A percentile compares a stretch with the other conserved stretches of the same genome.
Evolutionary conservation across 768 basidiomycete species (phyloP).

Genomic region (Mycena galericulata): DNA sequence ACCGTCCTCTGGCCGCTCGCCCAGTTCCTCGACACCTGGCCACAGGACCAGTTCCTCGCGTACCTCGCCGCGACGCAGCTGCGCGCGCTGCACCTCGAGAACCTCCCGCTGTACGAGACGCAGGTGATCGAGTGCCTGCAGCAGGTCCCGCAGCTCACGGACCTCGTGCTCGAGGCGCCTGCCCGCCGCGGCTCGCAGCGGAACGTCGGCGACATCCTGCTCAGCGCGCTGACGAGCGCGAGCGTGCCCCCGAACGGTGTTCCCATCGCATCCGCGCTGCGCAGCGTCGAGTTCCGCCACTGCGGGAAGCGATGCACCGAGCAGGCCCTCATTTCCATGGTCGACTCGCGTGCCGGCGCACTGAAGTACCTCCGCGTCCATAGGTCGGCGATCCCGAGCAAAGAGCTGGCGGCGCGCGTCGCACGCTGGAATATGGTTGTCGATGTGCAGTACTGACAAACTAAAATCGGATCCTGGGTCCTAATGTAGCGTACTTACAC

Average conservation of each 20-base stretch:
- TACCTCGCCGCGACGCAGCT: constrained; percentile 22
- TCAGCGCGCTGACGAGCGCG: constrained; percentile 5
- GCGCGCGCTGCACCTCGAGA: constrained; percentile 17
- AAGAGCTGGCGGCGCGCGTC: constrained; percentile 6
- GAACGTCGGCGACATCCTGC: constrained; percentile 23
- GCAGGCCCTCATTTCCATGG: constrained; percentile 27
- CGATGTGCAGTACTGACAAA: constrained; percentile 23
- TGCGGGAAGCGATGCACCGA: constrained; percentile 33
- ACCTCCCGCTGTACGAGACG: constrained; percentile 28
- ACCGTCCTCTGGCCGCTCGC: constrained; percentile 41
- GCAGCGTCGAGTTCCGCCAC: constrained; percentile 29
- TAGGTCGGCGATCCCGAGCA: constrained; percentile 27
- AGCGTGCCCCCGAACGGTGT: background rate
- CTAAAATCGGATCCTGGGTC: background rate
- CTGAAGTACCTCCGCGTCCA: constrained; percentile 28
- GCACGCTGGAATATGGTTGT: constrained; percentile 20
- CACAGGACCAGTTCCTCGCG: constrained; percentile 23
- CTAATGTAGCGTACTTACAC: background rate
- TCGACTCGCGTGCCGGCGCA: constrained; percentile 19
- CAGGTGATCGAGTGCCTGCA: constrained; percentile 29
- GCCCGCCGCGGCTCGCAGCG: constrained; percentile 19
- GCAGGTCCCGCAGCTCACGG: constrained; percentile 13
- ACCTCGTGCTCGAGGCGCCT: constrained; percentile 22
- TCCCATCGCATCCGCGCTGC: constrained; percentile 14
- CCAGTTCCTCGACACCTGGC: constrained; percentile 26